Evolutionary conservation across 306 rosid genomes (phyloP), one percentile per base, ranked within the genome.

Genomic region (Lupinus albus): DNA sequence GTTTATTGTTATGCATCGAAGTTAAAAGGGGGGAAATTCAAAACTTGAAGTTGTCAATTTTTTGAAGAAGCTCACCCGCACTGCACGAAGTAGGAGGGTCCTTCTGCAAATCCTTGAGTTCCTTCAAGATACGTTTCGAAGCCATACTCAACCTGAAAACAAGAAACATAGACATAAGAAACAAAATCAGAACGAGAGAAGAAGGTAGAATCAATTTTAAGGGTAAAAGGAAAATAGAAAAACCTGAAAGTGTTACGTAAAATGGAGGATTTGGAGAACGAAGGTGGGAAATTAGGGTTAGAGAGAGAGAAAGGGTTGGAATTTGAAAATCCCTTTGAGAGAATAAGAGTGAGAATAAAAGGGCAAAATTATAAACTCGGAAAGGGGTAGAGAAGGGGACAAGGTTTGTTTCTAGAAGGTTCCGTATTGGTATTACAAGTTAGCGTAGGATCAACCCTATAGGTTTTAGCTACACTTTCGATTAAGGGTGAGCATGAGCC

Each of bases 81-180:
- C 95, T 91, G 84, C 87, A 88, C 14, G 91, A 88, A 28, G 86
- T 82, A 25, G 91, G 97, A 64, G 92, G 92, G 72, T 91, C 92
- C 76, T 88, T 91, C 97, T 86, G 97, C 81, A 91, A 84, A 79
- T 88, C 95, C 91, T 91, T 88, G 46, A 88, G 93, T 74, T 86
- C 97, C 82, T 91, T 86, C 77, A 84, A 62, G 84, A 91, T 88
- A 63, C 95, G 91, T 71, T 88, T 91, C 12, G 93, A 88, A 42
- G 97, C 93, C 97, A 91, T 91, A 6, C 5, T 20, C 6, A 28
- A 57, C 28, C 64, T 70, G 4, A n/a, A 59, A 16, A 66, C 8
- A 51, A 66, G 45, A 44, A 12, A 45, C 38, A 33, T 1, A 33
- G 30, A 33, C 0, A 12, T 1, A 28, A 33, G 45, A 11, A 48